phyloP scores from a whole-genome alignment of 805 yeast species.

The Lipomyces spencermartinsiae region DNA sequence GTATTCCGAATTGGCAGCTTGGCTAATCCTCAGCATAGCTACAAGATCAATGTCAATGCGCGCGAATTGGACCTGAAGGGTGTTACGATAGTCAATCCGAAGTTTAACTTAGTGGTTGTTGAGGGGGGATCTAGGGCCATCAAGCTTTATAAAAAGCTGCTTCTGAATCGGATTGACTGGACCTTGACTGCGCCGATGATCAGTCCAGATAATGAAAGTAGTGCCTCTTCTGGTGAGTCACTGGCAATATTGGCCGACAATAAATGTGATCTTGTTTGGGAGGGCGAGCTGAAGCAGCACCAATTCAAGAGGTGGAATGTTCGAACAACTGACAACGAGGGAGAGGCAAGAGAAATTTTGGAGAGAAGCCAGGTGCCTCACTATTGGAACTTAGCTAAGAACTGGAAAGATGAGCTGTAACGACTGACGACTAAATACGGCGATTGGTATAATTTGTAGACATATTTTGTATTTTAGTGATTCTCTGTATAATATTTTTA shows the following conservation, averaged over 20 bases:
- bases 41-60: constrained; percentile 80
- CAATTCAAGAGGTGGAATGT: constrained; percentile 33
- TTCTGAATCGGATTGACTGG: constrained; percentile 75
- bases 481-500: not conserved
- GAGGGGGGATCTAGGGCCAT: constrained; percentile 75
- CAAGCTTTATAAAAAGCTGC: constrained; percentile 65
- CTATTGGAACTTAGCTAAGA: constrained; percentile 39
- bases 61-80: constrained; percentile 74
- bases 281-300: constrained; percentile 40
- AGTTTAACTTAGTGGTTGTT: constrained; percentile 65
- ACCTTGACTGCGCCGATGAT: constrained; percentile 48
- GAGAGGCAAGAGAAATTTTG: constrained; percentile 33
- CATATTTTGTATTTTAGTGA: not conserved
- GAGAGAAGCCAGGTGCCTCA: constrained; percentile 25
- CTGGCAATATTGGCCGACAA: constrained; percentile 17
- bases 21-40: constrained; percentile 69
- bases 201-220: constrained; percentile 27
- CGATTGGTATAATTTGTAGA: not conserved
- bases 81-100: constrained; percentile 46
- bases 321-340: constrained; percentile 32
- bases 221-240: not conserved
- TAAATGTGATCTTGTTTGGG: constrained; percentile 41
- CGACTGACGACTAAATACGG: not conserved
- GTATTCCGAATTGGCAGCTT: constrained; percentile 64
- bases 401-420: constrained; percentile 19